Evolutionary conservation across 2,329 filamentous ascomycete genomes (phyloP).

Genomic region (Sclerotinia minor): DNA sequence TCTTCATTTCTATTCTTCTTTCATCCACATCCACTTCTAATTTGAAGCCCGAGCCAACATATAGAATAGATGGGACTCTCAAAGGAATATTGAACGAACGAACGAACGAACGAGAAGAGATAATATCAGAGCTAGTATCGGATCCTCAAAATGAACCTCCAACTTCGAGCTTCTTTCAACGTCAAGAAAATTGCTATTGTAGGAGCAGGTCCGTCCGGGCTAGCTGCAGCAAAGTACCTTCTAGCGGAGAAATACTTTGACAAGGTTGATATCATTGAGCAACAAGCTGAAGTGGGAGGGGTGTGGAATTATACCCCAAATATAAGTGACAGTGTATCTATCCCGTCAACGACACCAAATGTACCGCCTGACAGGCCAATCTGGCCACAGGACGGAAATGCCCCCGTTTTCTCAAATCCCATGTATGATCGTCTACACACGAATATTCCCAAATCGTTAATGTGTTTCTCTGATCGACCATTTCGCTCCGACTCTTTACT

Average conservation of each 20-base stretch:
- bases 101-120: not conserved
- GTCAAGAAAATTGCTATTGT: conserved; percentile 71
- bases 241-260: conserved; percentile 69
- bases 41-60: too few relatives aligned
- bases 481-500: conserved; percentile 67
- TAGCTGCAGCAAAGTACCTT: conserved; percentile 80
- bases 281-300: conserved; percentile 73
- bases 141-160: conserved; percentile 34
- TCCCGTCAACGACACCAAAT: conserved; percentile 70
- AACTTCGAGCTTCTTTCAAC: conserved; percentile 32
- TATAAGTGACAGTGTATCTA: conserved; percentile 48
- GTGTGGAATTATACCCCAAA: conserved; percentile 76
- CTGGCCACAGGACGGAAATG: conserved; percentile 44
- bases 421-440: conserved; percentile 82
- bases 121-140: not conserved
- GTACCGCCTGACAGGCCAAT: conserved; percentile 64
- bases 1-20: not conserved
- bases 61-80: not conserved
- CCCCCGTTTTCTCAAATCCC: conserved; percentile 70
- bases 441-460: conserved; percentile 80
- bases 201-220: conserved; percentile 77
- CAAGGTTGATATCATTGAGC: conserved; percentile 77
- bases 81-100: not conserved
- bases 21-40: not conserved
- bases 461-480: conserved; percentile 72